These are phyloP conservation scores for Vitis cinerea DNA, from an alignment of 164 flowering plant species.

Conservation along the genomic window DNA sequence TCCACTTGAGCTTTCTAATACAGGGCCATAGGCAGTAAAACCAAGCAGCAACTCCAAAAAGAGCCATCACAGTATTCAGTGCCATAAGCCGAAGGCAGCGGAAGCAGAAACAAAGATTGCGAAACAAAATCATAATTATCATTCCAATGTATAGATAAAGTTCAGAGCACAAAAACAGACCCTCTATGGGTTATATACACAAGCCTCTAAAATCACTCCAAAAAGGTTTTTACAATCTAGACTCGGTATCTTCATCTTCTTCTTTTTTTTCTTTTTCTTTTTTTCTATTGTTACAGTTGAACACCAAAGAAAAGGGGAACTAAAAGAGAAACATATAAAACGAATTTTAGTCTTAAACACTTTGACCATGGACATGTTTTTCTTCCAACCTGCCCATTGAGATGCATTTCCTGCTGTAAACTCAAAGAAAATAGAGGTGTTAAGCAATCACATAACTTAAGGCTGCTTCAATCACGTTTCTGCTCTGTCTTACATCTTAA, in stretches of 20 bases:
- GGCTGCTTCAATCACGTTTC: neutral
- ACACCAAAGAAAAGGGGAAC: slow-evolving; percentile 1
- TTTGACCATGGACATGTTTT: slow-evolving; percentile 5
- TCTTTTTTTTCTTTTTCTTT: neutral
- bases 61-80: too few relatives aligned
- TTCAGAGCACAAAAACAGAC: neutral
- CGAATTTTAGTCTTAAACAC: slow-evolving; percentile 10
- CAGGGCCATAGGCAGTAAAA: too few relatives aligned
- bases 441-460: neutral
- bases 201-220: slow-evolving; percentile 22
- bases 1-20: too few relatives aligned
- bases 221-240: neutral
- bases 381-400: slow-evolving; percentile 5
- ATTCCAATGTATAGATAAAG: neutral
- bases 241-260: slow-evolving; percentile 9
- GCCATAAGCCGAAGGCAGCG: too few relatives aligned
- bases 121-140: neutral
- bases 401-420: too few relatives aligned
- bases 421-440: too few relatives aligned
- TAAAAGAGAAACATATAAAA: neutral
- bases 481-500: neutral
- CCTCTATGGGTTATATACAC: slow-evolving; percentile 21
- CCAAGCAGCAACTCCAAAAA: too few relatives aligned
- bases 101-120: too few relatives aligned
- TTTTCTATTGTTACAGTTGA: slow-evolving; percentile 10